Conservation (phyloP, 305 asterid species). For the Solanum hybrid region DNA sequence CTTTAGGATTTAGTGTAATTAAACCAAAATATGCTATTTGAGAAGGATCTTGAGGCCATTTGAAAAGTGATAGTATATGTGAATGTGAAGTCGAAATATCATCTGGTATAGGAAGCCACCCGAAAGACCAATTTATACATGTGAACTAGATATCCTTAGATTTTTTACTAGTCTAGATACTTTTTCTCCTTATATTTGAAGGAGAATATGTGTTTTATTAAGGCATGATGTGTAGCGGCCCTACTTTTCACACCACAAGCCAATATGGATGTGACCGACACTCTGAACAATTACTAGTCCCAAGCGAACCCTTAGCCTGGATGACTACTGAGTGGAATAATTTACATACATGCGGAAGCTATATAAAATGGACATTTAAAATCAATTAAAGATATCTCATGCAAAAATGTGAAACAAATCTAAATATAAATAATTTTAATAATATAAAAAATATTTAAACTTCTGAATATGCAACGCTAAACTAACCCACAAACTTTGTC, state of each 20-base stretch:
- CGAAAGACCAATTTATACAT: background rate
- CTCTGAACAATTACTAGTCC: background rate
- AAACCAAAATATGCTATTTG: background rate
- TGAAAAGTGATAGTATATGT: background rate
- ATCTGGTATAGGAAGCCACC: background rate
- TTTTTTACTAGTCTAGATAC: background rate
- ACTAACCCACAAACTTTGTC: background rate
- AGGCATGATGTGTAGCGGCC: background rate
- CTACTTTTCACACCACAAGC: background rate
- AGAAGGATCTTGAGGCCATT: background rate
- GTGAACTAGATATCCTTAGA: background rate
- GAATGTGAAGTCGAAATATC: too few relatives aligned
- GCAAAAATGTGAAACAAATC: background rate
- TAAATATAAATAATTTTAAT: too few relatives aligned
- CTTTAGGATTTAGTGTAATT: background rate
- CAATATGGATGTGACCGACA: background rate
- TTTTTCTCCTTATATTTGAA: background rate
- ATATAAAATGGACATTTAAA: background rate
- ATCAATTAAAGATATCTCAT: background rate
- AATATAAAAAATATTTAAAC: too few relatives aligned
- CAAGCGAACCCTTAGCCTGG: background rate
- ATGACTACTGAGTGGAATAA: background rate
- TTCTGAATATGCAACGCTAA: too few relatives aligned
- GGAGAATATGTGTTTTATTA: background rate
- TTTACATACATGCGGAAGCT: background rate